Conservation (phyloP, 148 eudicot species). For the Heliamphora exappendiculata region DNA sequence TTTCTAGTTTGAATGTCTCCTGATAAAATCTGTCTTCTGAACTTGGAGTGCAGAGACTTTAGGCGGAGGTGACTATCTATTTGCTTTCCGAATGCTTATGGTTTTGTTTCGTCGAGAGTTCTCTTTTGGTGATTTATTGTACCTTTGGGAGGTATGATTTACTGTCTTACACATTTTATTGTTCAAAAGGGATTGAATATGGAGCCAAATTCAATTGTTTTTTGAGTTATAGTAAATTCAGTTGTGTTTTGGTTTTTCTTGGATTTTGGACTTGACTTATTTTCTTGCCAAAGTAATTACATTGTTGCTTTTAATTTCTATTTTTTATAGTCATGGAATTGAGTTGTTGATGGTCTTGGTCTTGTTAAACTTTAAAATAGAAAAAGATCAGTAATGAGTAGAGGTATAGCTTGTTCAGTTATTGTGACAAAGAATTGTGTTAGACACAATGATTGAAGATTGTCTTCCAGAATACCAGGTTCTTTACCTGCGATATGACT, state of each 20-base stretch:
- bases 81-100: conserved; percentile 98
- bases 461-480: background rate
- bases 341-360: background rate
- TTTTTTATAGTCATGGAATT: background rate
- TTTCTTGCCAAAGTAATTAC: background rate
- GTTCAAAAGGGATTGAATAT: background rate
- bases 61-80: conserved; percentile 92
- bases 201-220: background rate
- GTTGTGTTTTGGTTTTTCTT: background rate
- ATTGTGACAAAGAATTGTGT: background rate
- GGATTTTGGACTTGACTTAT: background rate
- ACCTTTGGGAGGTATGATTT: conserved; percentile 92
- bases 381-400: background rate
- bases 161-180: background rate
- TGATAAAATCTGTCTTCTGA: conserved; percentile 7
- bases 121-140: conserved; percentile 86
- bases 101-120: conserved; percentile 96
- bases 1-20: background rate
- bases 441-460: background rate
- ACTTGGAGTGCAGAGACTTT: conserved; percentile 57
- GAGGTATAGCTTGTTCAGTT: background rate
- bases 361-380: background rate
- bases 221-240: background rate
- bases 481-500: background rate
- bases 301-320: background rate